phyloP scores from a whole-genome alignment of 73 alveolate genomes.

The Stentor coeruleus region DNA sequence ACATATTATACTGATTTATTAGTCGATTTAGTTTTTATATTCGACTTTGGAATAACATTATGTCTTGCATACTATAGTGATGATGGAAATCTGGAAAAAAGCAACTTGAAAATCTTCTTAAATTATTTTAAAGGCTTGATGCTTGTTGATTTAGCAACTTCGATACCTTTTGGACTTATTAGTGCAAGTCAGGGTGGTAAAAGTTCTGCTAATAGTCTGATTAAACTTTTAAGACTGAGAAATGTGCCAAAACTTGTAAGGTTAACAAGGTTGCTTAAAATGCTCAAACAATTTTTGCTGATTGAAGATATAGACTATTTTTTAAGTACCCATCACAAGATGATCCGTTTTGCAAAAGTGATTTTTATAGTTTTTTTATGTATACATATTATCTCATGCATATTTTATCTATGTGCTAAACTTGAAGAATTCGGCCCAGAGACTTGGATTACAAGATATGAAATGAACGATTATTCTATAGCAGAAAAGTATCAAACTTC shows the following conservation, averaged over 20 bases:
- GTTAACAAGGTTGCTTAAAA: neutral
- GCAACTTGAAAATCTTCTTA: slow-evolving; percentile 31
- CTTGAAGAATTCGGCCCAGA: slow-evolving; percentile 16
- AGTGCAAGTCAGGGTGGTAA: neutral
- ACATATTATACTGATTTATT: slow-evolving; percentile 14
- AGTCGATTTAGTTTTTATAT: slow-evolving; percentile 57
- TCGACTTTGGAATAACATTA: slow-evolving; percentile 63
- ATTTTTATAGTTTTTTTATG: neutral
- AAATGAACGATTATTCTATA: slow-evolving; percentile 28
- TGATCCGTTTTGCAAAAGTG: neutral
- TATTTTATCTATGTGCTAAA: slow-evolving; percentile 12
- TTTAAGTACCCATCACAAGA: neutral
- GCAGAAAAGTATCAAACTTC: slow-evolving; percentile 33
- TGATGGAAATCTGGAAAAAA: slow-evolving; percentile 57
- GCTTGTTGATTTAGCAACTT: slow-evolving; percentile 60
- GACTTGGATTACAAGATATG: slow-evolving; percentile 53
- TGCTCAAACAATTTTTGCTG: neutral
- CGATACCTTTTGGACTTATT: slow-evolving; percentile 65
- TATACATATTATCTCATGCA: neutral
- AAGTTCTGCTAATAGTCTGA: neutral
- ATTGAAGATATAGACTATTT: neutral
- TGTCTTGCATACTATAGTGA: slow-evolving; percentile 61
- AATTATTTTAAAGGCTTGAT: slow-evolving; percentile 72
- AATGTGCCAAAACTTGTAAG: neutral
- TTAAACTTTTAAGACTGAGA: neutral